A percentile compares a stretch with the other conserved stretches of the same genome.
These are phyloP conservation scores for Cyberlindnera subsufficiens DNA, from an alignment of 805 yeast genomes.

Conservation along the genomic window DNA sequence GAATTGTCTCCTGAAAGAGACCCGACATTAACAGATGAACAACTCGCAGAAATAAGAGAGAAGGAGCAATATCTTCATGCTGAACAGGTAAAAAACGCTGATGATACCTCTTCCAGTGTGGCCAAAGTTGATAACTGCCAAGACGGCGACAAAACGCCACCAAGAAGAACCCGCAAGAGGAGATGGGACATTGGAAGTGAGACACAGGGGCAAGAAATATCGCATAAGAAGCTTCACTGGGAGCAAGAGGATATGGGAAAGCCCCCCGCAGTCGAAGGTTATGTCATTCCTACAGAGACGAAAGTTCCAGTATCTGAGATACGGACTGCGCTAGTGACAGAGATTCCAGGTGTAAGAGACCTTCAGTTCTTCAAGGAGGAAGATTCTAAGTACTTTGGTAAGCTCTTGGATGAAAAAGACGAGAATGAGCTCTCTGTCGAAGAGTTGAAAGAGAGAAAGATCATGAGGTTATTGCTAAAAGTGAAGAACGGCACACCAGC, in stretches of 20 bases:
- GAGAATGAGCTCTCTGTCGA: conserved; percentile 36
- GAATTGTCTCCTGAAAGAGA: conserved; percentile 26
- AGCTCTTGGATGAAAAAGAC: conserved; percentile 35
- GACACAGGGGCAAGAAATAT: conserved; percentile 7
- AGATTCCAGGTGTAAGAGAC: conserved; percentile 61
- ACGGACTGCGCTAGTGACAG: conserved; percentile 38
- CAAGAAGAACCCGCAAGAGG: conserved; percentile 19
- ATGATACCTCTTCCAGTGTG: too few relatives aligned
- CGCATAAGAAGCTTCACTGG: conserved; percentile 13
- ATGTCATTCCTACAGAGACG: conserved; percentile 48
- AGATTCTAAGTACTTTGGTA: conserved; percentile 68
- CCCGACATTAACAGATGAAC: conserved; percentile 32
- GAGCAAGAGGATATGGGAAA: conserved; percentile 1
- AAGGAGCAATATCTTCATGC: conserved; percentile 23
- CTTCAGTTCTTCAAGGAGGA: conserved; percentile 63
- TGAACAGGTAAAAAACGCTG: too few relatives aligned
- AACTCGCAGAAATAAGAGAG: conserved; percentile 36
- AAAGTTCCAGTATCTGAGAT: conserved; percentile 23
- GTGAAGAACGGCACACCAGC: conserved; percentile 75
- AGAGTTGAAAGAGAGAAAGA: conserved; percentile 53
- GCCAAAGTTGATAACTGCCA: conserved; percentile 22
- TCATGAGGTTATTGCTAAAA: conserved; percentile 57
- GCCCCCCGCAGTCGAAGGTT: conserved; percentile 24
- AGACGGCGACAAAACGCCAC: conserved; percentile 23
- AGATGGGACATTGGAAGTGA: conserved; percentile 20